Conservation (phyloP, 306 rosid species). For the Oxytropis ochrocephala region DNA sequence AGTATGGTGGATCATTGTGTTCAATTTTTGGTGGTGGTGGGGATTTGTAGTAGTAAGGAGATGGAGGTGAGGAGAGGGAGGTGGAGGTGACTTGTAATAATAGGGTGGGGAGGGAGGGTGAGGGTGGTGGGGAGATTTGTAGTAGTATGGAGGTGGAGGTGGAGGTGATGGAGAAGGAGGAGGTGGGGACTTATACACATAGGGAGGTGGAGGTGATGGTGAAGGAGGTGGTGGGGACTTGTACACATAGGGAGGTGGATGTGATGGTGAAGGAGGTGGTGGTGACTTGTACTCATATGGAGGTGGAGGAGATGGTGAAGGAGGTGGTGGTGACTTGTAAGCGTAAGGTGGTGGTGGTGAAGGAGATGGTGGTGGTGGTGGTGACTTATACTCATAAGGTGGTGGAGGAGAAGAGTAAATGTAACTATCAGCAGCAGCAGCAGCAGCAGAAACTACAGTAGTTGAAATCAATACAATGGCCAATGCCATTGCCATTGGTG, state of each 20-base stretch:
- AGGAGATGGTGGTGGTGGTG: neutral
- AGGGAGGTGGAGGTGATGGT: neutral
- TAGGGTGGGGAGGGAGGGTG: neutral
- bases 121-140: neutral
- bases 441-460: slow-evolving; percentile 54
- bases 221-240: neutral
- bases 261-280: neutral
- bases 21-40: neutral
- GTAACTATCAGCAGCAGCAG: slow-evolving; percentile 66
- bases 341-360: slow-evolving; percentile 72
- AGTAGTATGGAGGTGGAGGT: neutral
- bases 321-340: too few species aligned
- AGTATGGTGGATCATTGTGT: too few species aligned
- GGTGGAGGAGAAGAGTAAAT: slow-evolving; percentile 75
- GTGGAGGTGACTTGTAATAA: neutral
- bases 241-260: neutral
- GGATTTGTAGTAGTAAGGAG: neutral
- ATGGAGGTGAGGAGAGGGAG: too few species aligned
- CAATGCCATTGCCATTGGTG: slow-evolving; percentile 59
- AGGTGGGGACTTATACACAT: neutral
- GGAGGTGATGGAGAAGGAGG: neutral
- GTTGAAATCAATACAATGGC: slow-evolving; percentile 46
- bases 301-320: too few species aligned
- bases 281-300: neutral
- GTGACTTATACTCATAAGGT: neutral